Conservation (phyloP, 2,329 filamentous ascomycete species). For the Diaporthe ilicicola region DNA sequence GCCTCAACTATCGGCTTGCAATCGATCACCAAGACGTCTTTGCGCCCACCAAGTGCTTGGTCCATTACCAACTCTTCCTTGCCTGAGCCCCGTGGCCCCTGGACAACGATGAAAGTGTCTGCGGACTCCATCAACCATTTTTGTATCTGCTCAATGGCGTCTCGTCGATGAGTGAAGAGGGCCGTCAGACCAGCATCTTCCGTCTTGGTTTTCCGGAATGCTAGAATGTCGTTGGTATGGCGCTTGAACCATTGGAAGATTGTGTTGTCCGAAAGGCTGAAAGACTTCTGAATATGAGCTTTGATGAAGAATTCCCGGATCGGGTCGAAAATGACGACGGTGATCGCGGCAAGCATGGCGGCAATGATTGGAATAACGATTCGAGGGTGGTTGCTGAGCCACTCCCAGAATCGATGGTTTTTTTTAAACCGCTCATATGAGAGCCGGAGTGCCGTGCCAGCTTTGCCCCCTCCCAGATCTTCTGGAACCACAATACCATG, state of each 20-base stretch:
- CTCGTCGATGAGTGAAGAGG: constrained; percentile 87
- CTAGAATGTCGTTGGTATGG: constrained; percentile 73
- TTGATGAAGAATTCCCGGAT: constrained; percentile 94
- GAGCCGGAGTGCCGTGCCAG: constrained; percentile 79
- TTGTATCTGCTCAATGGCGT: constrained; percentile 81
- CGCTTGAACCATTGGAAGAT: constrained; percentile 84
- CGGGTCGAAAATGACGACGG: constrained; percentile 91
- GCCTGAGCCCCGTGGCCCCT: constrained; percentile 89
- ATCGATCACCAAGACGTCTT: constrained; percentile 85
- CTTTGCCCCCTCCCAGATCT: constrained; percentile 75
- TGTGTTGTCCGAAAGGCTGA: constrained; percentile 76
- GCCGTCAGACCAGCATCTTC: constrained; percentile 78
- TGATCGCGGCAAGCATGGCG: constrained; percentile 81
- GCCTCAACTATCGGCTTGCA: constrained; percentile 95
- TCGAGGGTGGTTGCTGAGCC: constrained; percentile 84
- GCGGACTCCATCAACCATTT: constrained; percentile 88
- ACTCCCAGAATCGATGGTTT: constrained; percentile 83
- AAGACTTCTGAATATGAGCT: constrained; percentile 80
- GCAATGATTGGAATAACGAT: constrained; percentile 87
- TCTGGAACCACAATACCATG: constrained; percentile 82
- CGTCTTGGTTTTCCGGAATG: constrained; percentile 62
- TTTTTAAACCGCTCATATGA: constrained; percentile 85
- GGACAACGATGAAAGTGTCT: constrained; percentile 92
- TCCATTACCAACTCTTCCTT: constrained; percentile 89
- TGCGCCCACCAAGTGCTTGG: constrained; percentile 78